phyloP scores from a whole-genome alignment of 495 filamentous ascomycete genomes.

The Aspergillus cavernicola region DNA sequence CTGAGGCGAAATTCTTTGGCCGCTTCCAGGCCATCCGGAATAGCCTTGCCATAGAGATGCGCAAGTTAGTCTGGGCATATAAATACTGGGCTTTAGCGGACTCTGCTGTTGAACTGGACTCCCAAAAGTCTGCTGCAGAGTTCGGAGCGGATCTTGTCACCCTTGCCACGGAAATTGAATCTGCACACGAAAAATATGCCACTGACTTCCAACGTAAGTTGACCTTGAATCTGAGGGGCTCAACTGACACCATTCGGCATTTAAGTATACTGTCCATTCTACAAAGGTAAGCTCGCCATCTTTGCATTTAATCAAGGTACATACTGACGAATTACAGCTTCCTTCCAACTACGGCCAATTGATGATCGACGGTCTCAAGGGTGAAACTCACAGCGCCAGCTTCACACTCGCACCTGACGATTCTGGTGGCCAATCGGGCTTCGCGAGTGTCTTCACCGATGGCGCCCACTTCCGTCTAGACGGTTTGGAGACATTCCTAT shows the following conservation, averaged over 20 bases:
- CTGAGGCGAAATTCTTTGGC: not conserved
- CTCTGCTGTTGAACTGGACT: not conserved
- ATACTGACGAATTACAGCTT: not conserved
- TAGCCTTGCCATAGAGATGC: not conserved
- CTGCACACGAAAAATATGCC: not conserved
- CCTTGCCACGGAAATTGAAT: not conserved
- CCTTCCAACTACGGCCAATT: not conserved
- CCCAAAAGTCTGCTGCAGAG: not conserved
- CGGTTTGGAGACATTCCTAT: not conserved
- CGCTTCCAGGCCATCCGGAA: not conserved
- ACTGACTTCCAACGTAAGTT: not conserved
- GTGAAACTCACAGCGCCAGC: not conserved
- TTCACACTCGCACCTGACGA: not conserved
- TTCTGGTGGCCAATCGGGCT: not conserved
- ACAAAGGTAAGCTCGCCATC: not conserved
- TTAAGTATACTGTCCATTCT: not conserved
- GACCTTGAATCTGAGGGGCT: not conserved
- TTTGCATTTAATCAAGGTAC: not conserved
- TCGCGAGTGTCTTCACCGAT: not conserved
- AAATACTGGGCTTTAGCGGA: not conserved
- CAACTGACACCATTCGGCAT: not conserved
- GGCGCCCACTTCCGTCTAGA: not conserved
- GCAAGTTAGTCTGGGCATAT: constrained; percentile 5
- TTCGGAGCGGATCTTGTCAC: not conserved
- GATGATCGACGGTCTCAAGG: not conserved